Evolutionary conservation across 306 rosid species (phyloP).

Genomic region (Albizia julibrissin): DNA sequence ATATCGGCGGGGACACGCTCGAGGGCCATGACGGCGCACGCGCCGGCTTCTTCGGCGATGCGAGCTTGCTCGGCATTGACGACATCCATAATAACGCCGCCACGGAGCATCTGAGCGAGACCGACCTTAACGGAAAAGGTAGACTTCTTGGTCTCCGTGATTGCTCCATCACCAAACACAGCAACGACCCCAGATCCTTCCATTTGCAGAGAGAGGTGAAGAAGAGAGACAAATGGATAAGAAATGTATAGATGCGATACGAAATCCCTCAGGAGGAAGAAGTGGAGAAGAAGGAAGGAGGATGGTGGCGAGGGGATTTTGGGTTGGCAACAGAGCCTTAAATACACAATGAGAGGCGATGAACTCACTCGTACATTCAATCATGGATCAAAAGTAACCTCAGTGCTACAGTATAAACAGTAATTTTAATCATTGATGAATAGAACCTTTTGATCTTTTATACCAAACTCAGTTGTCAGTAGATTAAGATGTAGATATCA

Average conservation of each 20-base stretch:
- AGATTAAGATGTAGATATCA: too few relatives aligned
- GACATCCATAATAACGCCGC: slow-evolving; percentile 72
- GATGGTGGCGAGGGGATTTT: background rate
- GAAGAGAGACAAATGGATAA: background rate
- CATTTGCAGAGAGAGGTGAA: slow-evolving; percentile 27
- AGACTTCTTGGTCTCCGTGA: slow-evolving; percentile 52
- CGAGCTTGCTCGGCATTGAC: slow-evolving; percentile 67
- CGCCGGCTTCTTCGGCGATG: slow-evolving; percentile 67
- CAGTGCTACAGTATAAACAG: too few relatives aligned
- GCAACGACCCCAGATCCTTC: slow-evolving; percentile 62
- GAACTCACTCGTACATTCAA: too few relatives aligned
- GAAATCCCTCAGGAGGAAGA: background rate
- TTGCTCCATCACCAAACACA: slow-evolving; percentile 58
- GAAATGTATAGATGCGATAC: background rate
- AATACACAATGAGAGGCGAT: background rate
- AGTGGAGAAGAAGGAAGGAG: background rate
- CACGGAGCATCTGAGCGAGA: slow-evolving; percentile 70
- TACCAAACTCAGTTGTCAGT: too few relatives aligned
- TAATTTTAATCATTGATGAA: too few relatives aligned
- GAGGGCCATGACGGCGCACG: slow-evolving; percentile 70
- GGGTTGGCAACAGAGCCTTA: background rate
- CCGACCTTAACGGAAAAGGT: slow-evolving; percentile 64
- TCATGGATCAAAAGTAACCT: too few relatives aligned
- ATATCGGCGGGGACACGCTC: slow-evolving; percentile 66
- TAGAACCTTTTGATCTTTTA: too few relatives aligned